Conservation (phyloP, 805 yeast species). For the Yamadazyma nakazawae region DNA sequence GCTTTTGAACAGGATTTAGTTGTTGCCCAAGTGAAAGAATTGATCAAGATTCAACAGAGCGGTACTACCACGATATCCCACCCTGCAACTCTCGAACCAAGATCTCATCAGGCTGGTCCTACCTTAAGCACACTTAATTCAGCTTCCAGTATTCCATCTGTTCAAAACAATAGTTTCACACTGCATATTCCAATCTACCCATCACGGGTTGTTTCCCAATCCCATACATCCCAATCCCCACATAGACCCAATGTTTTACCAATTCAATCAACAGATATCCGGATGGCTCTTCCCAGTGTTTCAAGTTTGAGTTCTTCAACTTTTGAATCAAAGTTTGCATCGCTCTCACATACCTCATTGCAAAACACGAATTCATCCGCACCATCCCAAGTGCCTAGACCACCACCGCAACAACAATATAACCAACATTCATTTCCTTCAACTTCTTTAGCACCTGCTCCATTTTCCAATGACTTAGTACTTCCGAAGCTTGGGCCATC, state of each 20-base stretch:
- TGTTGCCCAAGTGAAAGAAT: slow-evolving; percentile 5
- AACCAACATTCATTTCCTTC: background rate
- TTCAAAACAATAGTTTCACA: too few relatives aligned
- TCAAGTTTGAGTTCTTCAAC: background rate
- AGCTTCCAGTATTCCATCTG: too few relatives aligned
- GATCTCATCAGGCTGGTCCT: background rate
- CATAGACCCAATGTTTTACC: background rate
- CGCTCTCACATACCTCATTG: background rate
- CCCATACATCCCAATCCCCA: background rate
- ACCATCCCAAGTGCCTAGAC: too few relatives aligned
- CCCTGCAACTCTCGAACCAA: background rate
- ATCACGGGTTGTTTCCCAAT: too few relatives aligned
- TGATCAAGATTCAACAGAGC: background rate
- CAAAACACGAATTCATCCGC: background rate
- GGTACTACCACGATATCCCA: too few relatives aligned
- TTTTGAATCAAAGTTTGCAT: background rate
- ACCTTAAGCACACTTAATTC: background rate
- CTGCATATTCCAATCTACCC: too few relatives aligned
- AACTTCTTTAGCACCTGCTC: background rate
- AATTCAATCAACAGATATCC: background rate
- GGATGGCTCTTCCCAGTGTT: background rate
- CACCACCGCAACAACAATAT: too few relatives aligned
- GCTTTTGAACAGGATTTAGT: slow-evolving; percentile 17
- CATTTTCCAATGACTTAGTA: background rate
- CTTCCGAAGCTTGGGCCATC: background rate